Evolutionary conservation across 768 basidiomycete genomes (phyloP), one percentile per base, ranked within the genome.

Genomic region (Roridomyces roridus): DNA sequence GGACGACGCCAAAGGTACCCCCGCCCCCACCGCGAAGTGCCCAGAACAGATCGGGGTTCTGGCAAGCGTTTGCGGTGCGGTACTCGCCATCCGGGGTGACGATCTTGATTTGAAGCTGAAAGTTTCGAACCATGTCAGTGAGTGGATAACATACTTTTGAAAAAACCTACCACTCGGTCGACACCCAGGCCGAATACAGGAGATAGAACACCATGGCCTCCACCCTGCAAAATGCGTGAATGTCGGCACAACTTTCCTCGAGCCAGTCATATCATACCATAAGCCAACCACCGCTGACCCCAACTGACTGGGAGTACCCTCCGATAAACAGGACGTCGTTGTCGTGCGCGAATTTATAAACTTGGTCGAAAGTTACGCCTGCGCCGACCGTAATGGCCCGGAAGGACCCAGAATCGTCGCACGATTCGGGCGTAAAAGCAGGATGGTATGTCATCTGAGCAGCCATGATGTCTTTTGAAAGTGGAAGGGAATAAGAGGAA

Each of bases 1-100:
- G 4, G 3, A 58, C 57, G 7, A 58, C 50, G 25, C 70, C 76
- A 42, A 71, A 76, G 0, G 73, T 72, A 14, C 68, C 68, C 1
- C 74, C 73, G 2, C 75, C 79, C 0, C 79, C 78, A 11, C 80
- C 80, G 11, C 77, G 67, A 12, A 81, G 57, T 0, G 76, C 79
- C 68, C 73, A 80, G 65, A 78, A 80, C 0, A 82, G 72, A 47
- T 82, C 80, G 9, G 63, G n/a, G 50, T 81, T 73, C 46, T 77
- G 68, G n/a, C 60, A 65, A 1, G 65, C 65, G 59, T 77, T 78
- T 15, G 72, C 78, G 4, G 69, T 70, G 20, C 72, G 68, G 46
- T 69, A 57, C 28, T 66, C 42, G 2, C 80, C 81, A 52, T 75
- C 70, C 0, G 79, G 74, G 1, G 77, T 79, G 41, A 81, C 74